Base-by-base conservation (phyloP, 371 early-diverging fungal genomes). In the Massospora cicadina region DNA sequence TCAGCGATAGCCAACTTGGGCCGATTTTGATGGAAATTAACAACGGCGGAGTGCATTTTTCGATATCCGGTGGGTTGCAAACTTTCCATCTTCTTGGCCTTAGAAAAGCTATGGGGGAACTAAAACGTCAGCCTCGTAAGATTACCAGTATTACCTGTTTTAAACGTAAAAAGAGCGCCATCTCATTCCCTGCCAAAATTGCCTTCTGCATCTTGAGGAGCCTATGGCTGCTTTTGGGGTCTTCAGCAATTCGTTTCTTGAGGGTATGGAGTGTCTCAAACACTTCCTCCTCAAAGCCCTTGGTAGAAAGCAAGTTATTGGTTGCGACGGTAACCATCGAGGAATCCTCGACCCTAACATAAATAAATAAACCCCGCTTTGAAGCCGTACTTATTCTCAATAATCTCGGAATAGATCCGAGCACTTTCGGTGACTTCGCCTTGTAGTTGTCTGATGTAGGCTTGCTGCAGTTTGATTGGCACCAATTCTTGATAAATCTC, bases 381-480 rank as follows among this genome's bases (percentile, higher is more conserved):
- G 2, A 5, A 10, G 0, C n/a, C 53, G 55, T 64, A 64, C 64
- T 64, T 64, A 13, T 21, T 23, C 5, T 5, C 29, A 17, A 64
- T 21, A 1, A 64, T 2, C 2, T 54, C 30, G 32, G 54, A 28
- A n/a, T 64, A 64, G 31, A 64, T 64, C 23, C 30, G 28, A 23
- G 17, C 7, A 64, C 30, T 32, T 56, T 54, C 32, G 2, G 32
- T 2, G 5, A 55, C 7, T 13, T 64, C 54, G 10, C 54, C 54
- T 55, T 55, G 29, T 27, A 30, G 23, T 1, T 64, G 64, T 3
- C 57, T 21, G 17, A 28, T 27, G 29, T 54, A 64, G 2, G 64
- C 64, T 25, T 55, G 27, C 32, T 64, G 64, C 29, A 64, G 26
- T 23, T 55, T 21, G 30, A 64, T 64, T 25, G 64, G 64, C 17